Base-by-base conservation (phyloP, 2,329 filamentous ascomycete genomes). In the Fusarium sambucinum region DNA sequence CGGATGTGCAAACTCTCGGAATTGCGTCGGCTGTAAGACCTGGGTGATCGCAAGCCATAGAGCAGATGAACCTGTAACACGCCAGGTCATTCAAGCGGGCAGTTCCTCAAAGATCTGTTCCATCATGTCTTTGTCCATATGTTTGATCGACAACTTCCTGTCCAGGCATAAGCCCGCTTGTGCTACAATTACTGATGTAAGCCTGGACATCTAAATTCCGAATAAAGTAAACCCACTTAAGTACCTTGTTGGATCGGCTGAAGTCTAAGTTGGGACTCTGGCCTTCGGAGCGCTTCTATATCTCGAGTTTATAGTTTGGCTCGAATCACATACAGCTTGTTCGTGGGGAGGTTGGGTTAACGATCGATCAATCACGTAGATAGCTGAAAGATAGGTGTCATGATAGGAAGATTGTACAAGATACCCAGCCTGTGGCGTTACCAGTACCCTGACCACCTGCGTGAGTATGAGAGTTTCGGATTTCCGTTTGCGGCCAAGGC, bases 401-500 rank as follows among this genome's bases (percentile, higher is more conserved):
- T 64, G 61, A 64, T 68, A 41, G 53, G 37, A 63, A 23, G 19
- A 25, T n/a, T 30, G 11, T 32, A 48, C 12, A 30, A 32, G 27
- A 48, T 32, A 30, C n/a, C n/a, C 45, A 23, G 27, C 30, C 41
- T 13, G 44, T 69, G 55, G 53, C 42, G 41, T 66, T 48, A 16
- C 40, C 44, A 50, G 32, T n/a, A 30, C 30, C 37, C 33, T 42
- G 29, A 21, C 33, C 48, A 44, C 30, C 38, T 52, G 27, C 13
- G 33, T 60, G 10, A 41, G 10, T 42, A 66, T 30, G 59, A 66
- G 56, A 51, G 51, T 63, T 68, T 55, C 40, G 48, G 51, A 17
- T 63, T 66, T 69, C 66, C 56, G 32, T 55, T 70, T 69, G 42
- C n/a, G 57, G 66, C 19, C 25, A 69, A 63, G 48, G 44, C 42